Base-by-base conservation (phyloP, 352 stramenopile species). In the Phytophthora melonis region DNA sequence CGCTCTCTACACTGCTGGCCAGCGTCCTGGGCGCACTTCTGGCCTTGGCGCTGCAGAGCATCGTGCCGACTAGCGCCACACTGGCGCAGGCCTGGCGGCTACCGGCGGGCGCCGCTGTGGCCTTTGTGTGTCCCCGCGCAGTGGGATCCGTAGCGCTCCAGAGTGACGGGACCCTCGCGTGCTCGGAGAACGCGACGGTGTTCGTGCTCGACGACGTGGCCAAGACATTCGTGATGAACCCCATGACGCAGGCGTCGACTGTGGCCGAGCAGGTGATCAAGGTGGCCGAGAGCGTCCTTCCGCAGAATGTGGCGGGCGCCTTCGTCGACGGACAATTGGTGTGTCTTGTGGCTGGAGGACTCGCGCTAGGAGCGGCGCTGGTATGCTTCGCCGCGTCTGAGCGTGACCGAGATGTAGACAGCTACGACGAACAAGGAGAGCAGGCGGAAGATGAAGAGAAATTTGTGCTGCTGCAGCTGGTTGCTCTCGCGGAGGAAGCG, bases 181-280 rank as follows among this genome's bases (percentile, higher is more conserved):
- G 69, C 74, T 57, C 63, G 23, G 36, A 68, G 16, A 91, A 90
- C 63, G 63, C 70, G 8, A 89, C 86, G 18, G 64, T 45, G 14
- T 89, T 93, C 58, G 47, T 83, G 14, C 21, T 93, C 8, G 72
- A 93, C 49, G 82, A 90, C 54, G 43, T 91, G 70, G 71, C 81
- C 57, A 64, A 63, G n/a, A 72, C 74, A 3, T 70, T 82, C 34
- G 49, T 68, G 55, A 50, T 75, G 54, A 39, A 45, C 5, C 68
- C 68, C n/a, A 70, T 61, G 58, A 69, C 39, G n/a, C 57, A 47
- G 25, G 43, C 53, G 11, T 53, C 19, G 58, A 74, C 56, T 47
- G 59, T 87, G 25, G 43, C 39, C 14, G 72, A 89, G 5, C 80
- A 87, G 54, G 36, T 77, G 10, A 13, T 77, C 10, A 52, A 23